Base-by-base conservation (phyloP, 345 rosid species). In the Geranium brycei region DNA sequence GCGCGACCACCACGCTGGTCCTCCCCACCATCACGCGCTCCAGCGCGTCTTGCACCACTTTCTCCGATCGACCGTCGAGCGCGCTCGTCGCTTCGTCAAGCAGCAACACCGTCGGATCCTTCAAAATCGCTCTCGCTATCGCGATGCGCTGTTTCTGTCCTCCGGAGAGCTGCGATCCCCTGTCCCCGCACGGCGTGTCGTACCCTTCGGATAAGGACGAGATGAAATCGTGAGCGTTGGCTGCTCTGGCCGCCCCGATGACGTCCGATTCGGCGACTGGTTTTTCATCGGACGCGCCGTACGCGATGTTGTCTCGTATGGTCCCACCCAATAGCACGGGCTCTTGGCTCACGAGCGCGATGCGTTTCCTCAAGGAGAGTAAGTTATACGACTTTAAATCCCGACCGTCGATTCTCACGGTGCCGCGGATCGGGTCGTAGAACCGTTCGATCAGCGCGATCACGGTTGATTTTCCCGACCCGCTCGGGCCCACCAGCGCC, bases 1-100 rank as follows among this genome's bases (percentile, higher is more conserved):
- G 80, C 0, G 80, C 76, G 19, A 76, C 72, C n/a, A 76, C 74
- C 0, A 76, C 71, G 5, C 74, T 72, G 0, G 76, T 76, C 62
- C 79, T 69, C 57, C 79, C 76, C 17, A 66, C 66, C 79, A 76
- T 76, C 66, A 76, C 60, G 6, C 66, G 65, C 67, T 78, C 78
- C 1, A 78, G 51, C 7, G 81, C 78, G 18, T 78, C 78, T 5
- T 74, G 81, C 12, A 74, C 78, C 17, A 74, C 63, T 35, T 64
- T 66, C 23, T 78, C 81, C 1, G 77, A 62, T 12, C 66, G 64
- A 4, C 68, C 15, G 6, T 78, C 79, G 8, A 78, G 76, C 1
- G 81, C 77, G 16, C 81, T 78, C 0, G 81, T 78, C 1, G 77
- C 81, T 60, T 75, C 77, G 0, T 78, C 81, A 1, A 78, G 30